Conservation (phyloP, 2,329 filamentous ascomycete species). For the Pseudocercospora fuligena region DNA sequence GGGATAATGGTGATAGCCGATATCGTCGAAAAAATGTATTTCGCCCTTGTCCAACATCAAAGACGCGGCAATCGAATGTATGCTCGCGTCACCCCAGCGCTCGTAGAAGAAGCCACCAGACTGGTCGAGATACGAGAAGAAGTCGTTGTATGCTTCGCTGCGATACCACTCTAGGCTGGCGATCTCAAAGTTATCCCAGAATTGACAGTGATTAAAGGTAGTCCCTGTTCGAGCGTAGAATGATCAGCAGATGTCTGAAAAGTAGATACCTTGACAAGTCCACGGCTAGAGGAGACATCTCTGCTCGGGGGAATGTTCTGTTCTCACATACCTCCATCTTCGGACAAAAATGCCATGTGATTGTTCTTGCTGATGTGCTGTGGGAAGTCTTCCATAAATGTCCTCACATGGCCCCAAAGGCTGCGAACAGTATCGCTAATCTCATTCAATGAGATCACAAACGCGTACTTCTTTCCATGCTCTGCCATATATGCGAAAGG, state of each 20-base stretch:
- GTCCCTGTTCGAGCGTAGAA: slow-evolving; percentile 28
- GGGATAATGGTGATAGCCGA: slow-evolving; percentile 8
- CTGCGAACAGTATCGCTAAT: slow-evolving; percentile 47
- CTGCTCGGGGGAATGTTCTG: too few relatives aligned
- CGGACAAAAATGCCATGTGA: background rate
- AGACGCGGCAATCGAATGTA: slow-evolving; percentile 10
- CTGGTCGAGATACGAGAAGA: slow-evolving; percentile 57
- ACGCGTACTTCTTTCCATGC: slow-evolving; percentile 50
- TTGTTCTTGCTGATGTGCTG: slow-evolving; percentile 8
- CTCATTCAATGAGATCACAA: slow-evolving; percentile 58
- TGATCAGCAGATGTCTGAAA: too few relatives aligned
- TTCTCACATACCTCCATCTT: background rate
- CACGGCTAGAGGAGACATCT: too few relatives aligned
- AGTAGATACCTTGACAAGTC: too few relatives aligned
- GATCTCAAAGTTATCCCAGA: slow-evolving; percentile 61
- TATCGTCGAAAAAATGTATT: slow-evolving; percentile 12
- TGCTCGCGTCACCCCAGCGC: slow-evolving; percentile 30
- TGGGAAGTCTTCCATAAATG: slow-evolving; percentile 48
- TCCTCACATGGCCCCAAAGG: slow-evolving; percentile 53
- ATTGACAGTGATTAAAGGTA: slow-evolving; percentile 57
- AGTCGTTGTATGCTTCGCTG: slow-evolving; percentile 51
- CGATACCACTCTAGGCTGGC: slow-evolving; percentile 57
- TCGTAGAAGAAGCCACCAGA: slow-evolving; percentile 56
- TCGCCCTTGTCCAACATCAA: slow-evolving; percentile 8
- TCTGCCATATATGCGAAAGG: slow-evolving; percentile 44